Base-by-base conservation (phyloP, 345 rosid genomes). In the Durio zibethinus region DNA sequence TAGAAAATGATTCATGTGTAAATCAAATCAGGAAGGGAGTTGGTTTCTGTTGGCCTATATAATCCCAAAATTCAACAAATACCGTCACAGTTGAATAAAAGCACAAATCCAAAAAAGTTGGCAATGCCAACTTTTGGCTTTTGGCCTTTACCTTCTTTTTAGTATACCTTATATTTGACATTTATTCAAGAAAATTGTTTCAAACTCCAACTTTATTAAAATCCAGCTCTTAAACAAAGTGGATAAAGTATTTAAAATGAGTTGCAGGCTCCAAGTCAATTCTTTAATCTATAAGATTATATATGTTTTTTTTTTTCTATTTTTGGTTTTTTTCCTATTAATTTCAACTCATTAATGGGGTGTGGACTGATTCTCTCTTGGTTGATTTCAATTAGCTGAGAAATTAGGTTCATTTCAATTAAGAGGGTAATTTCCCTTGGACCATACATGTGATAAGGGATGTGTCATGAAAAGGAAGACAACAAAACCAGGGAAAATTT, bases 41-140 rank as follows among this genome's bases (percentile, higher is more conserved):
- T 71, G 60, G 61, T 3, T 15, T 62, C 21, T 8, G 20, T 50
- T 50, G 56, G 56, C 56, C n/a, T 8, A 6, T 0, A 3, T 50
- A 7, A 4, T 10, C 66, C 66, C 29, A 18, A 71, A 50, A 10
- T 71, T 71, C 75, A 71, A 71, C 61, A 10, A 18, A 50, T 52
- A 21, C 29, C 42, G 0, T 45, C 43, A 71, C 33, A 31, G 61
- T 52, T 71, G 60, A 71, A 52, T 4, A 50, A 50, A n/a, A 31
- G 33, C 59, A 50, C 25, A 48, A 21, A 45, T 14, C 59, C 74
- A 16, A 16, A 3, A 5, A 48, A 71, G 61, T 52, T 31, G 61
- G 45, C 75, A 71, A 71, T 31, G 33, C 75, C 61, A 71, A 71
- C 75, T 52, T 50, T 50, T 31, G 74, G 15, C 27, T 48, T 48